Evolutionary conservation across 2,329 filamentous ascomycete species (phyloP), one percentile per base, ranked within the genome.

Genomic region (Teratosphaeriaceae sp.): DNA sequence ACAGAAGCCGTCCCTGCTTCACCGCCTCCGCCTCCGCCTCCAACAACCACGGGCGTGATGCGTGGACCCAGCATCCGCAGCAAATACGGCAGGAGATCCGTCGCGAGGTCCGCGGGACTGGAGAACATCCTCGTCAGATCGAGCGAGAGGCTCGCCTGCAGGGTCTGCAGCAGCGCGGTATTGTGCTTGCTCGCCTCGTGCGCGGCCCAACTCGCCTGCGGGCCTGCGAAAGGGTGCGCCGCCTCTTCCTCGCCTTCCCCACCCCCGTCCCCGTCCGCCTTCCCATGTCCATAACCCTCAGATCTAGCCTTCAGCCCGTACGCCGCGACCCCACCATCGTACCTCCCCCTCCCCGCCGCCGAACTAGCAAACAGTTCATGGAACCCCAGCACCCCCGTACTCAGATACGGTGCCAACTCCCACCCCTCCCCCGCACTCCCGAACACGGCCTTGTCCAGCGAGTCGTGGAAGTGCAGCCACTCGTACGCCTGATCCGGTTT

Each of bases 401-500:
- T 86, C 38, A 97, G 76, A 62, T 98, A 98, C 0, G 87, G 82
- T 1, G 78, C 79, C 13, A 98, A 71, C 64, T 98, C 92, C 85
- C 92, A 98, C 43, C 94, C 89, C 62, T 96, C 90, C 46, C 78
- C 82, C 13, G 79, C 71, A 56, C 31, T 55, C 48, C 3, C 71
- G 60, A 82, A 94, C 1, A 97, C 75, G 29, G 82, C 80, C 1
- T 82, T 81, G 19, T 87, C 88, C 49, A 94, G 81, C 0, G 73
- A 71, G 57, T 97, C 92, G 64, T 96, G 86, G 65, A 98, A 97
- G 63, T 94, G 75, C 43, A 98, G 77, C 92, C 92, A 98, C 58
- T 96, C 90, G 63, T 95, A 94, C 1, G 87, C 87, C 1, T 77
- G 70, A 51, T 84, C 81, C 0, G 94, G 94, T 60, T 98, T 98